Evolutionary conservation across 495 filamentous ascomycete species (phyloP), one percentile per base, ranked within the genome.

Genomic region (Hapsidospora chrysogenum): DNA sequence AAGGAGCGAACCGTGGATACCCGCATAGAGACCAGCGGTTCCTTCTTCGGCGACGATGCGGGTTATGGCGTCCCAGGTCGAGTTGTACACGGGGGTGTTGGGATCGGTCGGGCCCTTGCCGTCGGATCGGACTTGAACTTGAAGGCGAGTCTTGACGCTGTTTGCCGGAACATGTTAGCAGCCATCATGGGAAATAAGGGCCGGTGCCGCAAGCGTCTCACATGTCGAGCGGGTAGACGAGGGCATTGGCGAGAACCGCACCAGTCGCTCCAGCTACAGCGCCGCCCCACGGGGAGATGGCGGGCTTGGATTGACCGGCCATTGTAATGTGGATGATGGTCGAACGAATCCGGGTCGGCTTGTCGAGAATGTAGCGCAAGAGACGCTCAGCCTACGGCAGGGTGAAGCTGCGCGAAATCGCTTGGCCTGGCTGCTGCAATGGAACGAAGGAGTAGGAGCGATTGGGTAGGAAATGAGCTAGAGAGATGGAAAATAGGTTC

Each of bases 161-260:
- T 17, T 17, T 11, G 13, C 17, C 29, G 44, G 27, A 35, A 17
- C 16, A 26, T n/a, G 16, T 30, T 28, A 40, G 27, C 17, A 20
- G 10, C 19, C 11, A 9, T 36, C 8, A 4, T 19, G 27, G 23
- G 17, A 10, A 29, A 13, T 31, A 28, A 15, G 41, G 34, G 2
- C 33, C 19, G 35, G 10, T 18, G 26, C 30, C 19, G 21, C 26
- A 20, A 23, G 31, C 34, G 27, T 59, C 80, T 57, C 63, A 95
- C 87, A 99, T 84, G 58, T 99, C 89, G 22, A 99, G 64, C 10
- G 89, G 89, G 57, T 99, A 99, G 37, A 96, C 92, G 37, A 93
- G 60, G 17, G 89, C 78, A 68, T 99, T 99, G 25, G 89, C 92
- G 30, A 99, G 60, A 9, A 95, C 82, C 22, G 92, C 89, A 33